Base-by-base conservation (phyloP, 163 green algal genomes). In the Picocystis sp. region DNA sequence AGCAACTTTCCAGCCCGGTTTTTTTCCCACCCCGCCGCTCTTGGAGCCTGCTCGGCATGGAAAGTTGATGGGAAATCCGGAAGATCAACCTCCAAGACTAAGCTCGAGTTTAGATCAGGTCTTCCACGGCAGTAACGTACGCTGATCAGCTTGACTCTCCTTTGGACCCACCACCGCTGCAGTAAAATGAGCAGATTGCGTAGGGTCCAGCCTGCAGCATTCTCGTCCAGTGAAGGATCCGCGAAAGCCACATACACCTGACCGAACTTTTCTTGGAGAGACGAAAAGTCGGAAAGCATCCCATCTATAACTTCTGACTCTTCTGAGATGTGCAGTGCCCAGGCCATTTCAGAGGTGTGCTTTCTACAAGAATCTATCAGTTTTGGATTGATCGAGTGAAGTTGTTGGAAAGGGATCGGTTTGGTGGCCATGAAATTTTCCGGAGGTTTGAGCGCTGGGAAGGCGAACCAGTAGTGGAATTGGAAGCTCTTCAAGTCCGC, bases 401-500 rank as follows among this genome's bases (percentile, higher is more conserved):
- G 29, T 38, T 38, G 44, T 24, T 6, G 44, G 5, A 50, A 9
- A 9, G 44, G 44, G 15, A 33, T 15, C 10, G 15, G 23, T 24
- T 13, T 43, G 57, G 11, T 15, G 53, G 47, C 17, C 23, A 56
- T 21, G 50, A 42, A 19, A 22, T 19, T 54, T 33, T 34, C 47
- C 6, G 75, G 71, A 2, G 86, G 77, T 55, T 82, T 79, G 11
- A 94, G 56, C 0, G 73, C 79, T 3, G 87, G 85, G 47, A 93
- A 86, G 12, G 71, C 79, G 68, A 93, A 84, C 81, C 80, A 87
- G 62, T 89, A 93, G 52, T 71, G 63, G 58, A 88, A 94, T 2
- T 62, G 60, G 64, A 76, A 93, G 14, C 74, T 67, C 74, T 97
- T 97, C 3, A 96, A 64, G 55, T 96, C 85, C 17, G 79, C 84